Evolutionary conservation across 2,329 filamentous ascomycete genomes (phyloP).

Genomic region (Diaporthe sp.): DNA sequence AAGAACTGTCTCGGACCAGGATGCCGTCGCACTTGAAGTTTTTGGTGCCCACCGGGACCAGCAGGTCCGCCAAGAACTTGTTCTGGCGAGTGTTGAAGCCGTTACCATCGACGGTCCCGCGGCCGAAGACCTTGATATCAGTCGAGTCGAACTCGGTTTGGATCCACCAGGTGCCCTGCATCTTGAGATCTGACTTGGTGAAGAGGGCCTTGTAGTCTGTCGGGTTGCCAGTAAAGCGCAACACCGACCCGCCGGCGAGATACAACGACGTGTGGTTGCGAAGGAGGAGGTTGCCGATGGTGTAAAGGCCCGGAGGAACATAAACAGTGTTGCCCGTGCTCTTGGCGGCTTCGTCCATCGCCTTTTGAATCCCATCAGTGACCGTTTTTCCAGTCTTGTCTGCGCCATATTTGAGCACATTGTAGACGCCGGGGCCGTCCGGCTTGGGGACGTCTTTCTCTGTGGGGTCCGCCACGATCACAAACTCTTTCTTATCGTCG

Average conservation of each 20-base stretch:
- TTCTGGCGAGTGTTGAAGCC: conserved; percentile 14
- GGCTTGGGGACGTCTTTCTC: neutral
- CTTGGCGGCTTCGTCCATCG: conserved; percentile 9
- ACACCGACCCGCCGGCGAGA: neutral
- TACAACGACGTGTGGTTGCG: conserved; percentile 18
- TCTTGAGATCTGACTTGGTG: conserved; percentile 11
- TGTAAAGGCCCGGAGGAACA: neutral
- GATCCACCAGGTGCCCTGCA: conserved; percentile 19
- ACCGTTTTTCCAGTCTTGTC: conserved; percentile 4
- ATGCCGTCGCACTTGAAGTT: conserved; percentile 15
- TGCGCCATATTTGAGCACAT: conserved; percentile 12
- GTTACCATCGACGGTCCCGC: conserved; percentile 7
- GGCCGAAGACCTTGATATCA: conserved; percentile 22
- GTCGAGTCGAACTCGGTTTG: conserved; percentile 13
- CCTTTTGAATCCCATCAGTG: conserved; percentile 10
- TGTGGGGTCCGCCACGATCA: neutral
- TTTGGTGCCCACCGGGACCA: conserved; percentile 4
- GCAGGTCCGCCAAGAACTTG: conserved; percentile 10
- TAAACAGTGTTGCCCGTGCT: neutral
- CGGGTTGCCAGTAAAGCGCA: neutral
- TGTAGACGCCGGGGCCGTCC: neutral
- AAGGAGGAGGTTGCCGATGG: conserved; percentile 11
- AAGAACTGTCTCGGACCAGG: conserved; percentile 18
- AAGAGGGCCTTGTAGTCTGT: conserved; percentile 11
- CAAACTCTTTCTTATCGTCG: conserved; percentile 15